Percentiles rank a stretch among this genome's conserved stretches.
Evolutionary conservation across 768 basidiomycete species (phyloP).

Genomic region (Leccinum incarnatum): DNA sequence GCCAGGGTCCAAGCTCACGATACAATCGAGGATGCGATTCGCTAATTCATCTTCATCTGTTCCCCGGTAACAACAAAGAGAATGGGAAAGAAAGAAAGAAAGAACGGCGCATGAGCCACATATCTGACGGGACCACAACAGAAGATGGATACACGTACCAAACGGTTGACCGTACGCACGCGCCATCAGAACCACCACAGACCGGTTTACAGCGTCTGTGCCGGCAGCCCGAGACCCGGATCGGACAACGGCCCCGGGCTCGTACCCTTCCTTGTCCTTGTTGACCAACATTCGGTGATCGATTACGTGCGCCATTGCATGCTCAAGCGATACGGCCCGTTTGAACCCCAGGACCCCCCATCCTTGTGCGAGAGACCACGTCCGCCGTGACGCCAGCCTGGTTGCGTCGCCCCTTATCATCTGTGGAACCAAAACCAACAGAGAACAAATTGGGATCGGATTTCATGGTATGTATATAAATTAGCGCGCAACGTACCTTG

Average conservation of each 20-base stretch:
- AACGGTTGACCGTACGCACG: constrained; percentile 1
- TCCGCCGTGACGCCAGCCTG: background rate
- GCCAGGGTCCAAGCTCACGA: constrained; percentile 6
- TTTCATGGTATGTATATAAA: background rate
- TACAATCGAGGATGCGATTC: constrained; percentile 5
- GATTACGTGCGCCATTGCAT: constrained; percentile 1
- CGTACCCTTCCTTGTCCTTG: background rate
- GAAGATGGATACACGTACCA: constrained; percentile 6
- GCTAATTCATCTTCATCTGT: constrained; percentile 11
- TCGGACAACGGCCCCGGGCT: constrained; percentile 2
- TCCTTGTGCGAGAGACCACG: background rate
- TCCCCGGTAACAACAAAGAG: background rate
- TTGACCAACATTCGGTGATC: background rate
- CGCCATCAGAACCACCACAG: constrained; percentile 6
- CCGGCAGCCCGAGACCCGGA: background rate
- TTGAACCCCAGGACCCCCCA: constrained; percentile 1
- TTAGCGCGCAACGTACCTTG: constrained; percentile 6
- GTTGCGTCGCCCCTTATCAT: background rate
- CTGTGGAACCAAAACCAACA: constrained; percentile 3
- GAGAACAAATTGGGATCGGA: background rate
- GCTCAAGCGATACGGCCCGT: background rate
- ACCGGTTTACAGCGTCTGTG: background rate
- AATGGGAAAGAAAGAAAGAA: background rate
- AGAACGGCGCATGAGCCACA: background rate
- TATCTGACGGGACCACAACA: background rate